Base-by-base conservation (phyloP, 2,329 filamentous ascomycete species). In the Neurospora sp. region DNA sequence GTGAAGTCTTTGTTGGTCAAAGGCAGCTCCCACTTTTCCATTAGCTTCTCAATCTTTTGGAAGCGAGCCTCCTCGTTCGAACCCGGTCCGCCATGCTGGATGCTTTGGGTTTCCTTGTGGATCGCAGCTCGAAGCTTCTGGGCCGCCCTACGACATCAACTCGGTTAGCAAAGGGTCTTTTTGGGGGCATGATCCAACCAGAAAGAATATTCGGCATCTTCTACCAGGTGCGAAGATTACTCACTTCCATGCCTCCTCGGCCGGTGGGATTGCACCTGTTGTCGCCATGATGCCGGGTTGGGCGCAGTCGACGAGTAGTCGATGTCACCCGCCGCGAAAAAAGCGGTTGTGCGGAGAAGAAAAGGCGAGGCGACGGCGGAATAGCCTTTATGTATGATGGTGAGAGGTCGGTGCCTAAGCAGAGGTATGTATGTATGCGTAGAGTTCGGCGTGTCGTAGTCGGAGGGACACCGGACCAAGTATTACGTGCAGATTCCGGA, bases 111-210 rank as follows among this genome's bases (percentile, higher is more conserved):
- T 71, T 84, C 80, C 75, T 81, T 83, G 69, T 78, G 74, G 69
- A 85, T 76, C 69, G 79, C 77, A 73, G 79, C 82, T 72, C 82
- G 81, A 52, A 82, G 70, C 75, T 82, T 85, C 70, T 81, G 76
- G 69, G 82, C 82, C 68, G 79, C 74, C 70, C 83, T 85, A 52
- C 38, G 39, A 43, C 10, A 73, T 5, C 66, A 62, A 52, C 68
- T 71, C 68, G 71, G 72, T 67, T 73, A 69, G 68, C 66, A n/a
- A 15, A 38, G 13, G n/a, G 23, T 13, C 69, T 62, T 74, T 74
- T 38, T 36, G 6, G 1, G 46, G 9, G 17, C 23, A 67, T 5
- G 58, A 38, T 4, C 52, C 58, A 8, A 19, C 36, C 43, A 36
- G 13, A 42, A 66, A 17, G 19, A 9, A 23, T 13, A 28, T 40